Evolutionary conservation across 2,329 filamentous ascomycete genomes (phyloP).

Genomic region (Torrubiellomyces zombiae): DNA sequence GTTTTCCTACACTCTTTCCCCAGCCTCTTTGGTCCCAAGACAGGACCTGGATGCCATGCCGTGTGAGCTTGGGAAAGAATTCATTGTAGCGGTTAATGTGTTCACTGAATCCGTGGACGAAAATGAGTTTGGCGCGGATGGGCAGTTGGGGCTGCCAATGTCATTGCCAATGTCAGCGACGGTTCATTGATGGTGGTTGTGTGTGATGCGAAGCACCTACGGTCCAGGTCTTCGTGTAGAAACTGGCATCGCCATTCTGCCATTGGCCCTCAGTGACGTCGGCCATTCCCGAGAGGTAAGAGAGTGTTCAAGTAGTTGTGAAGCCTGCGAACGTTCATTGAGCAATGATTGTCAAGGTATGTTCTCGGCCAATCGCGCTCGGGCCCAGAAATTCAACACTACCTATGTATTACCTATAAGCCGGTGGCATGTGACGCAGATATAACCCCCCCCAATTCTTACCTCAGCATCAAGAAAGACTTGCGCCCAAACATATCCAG

Average conservation of each 20-base stretch:
- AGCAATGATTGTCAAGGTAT: no score
- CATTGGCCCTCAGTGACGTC: slow-evolving; percentile 33
- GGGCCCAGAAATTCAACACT: no score
- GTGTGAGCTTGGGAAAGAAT: slow-evolving; percentile 55
- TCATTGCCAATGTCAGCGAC: no score
- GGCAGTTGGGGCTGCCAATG: slow-evolving; percentile 33
- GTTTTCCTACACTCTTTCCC: slow-evolving; percentile 53
- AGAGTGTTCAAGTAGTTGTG: background rate
- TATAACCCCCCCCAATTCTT: no score
- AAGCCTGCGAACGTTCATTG: no score
- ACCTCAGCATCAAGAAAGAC: no score
- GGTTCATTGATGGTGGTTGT: background rate
- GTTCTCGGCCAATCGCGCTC: no score
- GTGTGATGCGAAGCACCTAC: slow-evolving; percentile 26
- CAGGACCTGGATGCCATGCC: slow-evolving; percentile 56
- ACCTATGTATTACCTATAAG: no score
- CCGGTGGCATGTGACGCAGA: no score
- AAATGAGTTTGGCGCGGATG: slow-evolving; percentile 54
- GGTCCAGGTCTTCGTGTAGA: slow-evolving; percentile 43
- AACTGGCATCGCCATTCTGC: slow-evolving; percentile 23
- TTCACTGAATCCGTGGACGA: slow-evolving; percentile 84
- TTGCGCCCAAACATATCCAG: no score
- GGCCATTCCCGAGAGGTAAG: slow-evolving; percentile 18
- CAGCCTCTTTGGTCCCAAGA: slow-evolving; percentile 80
- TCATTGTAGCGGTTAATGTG: slow-evolving; percentile 62